phyloP scores from a whole-genome alignment of 805 yeast genomes.

The Pichia heedii region DNA sequence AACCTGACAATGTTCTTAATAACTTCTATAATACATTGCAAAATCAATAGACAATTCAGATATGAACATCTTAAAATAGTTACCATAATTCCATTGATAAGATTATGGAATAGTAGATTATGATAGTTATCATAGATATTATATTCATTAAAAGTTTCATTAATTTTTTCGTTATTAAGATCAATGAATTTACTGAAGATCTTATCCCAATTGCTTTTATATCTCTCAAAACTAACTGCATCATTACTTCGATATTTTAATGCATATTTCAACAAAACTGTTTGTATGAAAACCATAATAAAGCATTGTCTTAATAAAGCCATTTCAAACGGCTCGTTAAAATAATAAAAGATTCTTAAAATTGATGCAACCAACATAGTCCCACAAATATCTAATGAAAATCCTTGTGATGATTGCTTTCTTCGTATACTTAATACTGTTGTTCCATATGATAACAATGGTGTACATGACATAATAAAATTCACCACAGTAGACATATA shows the following conservation, averaged over 20 bases:
- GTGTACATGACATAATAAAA: constrained; percentile 67
- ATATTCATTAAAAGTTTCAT: constrained; percentile 9
- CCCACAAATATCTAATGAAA: constrained; percentile 86
- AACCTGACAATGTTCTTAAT: constrained; percentile 40
- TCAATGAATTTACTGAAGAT: constrained; percentile 22
- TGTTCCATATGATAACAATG: constrained; percentile 79
- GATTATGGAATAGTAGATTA: background rate
- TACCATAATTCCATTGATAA: constrained; percentile 6
- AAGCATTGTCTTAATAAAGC: constrained; percentile 69
- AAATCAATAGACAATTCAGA: constrained; percentile 11
- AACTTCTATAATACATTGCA: constrained; percentile 12
- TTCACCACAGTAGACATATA: constrained; percentile 40
- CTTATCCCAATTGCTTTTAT: constrained; percentile 21
- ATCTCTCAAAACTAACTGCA: constrained; percentile 30
- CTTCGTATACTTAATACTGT: constrained; percentile 63
- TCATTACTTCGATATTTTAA: constrained; percentile 44
- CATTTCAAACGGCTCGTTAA: constrained; percentile 74
- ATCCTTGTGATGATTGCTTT: constrained; percentile 63
- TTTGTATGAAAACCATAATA: constrained; percentile 78
- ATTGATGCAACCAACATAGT: constrained; percentile 78
- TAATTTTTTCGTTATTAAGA: constrained; percentile 13
- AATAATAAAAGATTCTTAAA: constrained; percentile 65
- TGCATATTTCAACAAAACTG: constrained; percentile 53
- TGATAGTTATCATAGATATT: background rate
- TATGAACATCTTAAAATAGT: constrained; percentile 10